Base-by-base conservation (phyloP, 2,329 filamentous ascomycete genomes). In the Septoria petroselini region DNA sequence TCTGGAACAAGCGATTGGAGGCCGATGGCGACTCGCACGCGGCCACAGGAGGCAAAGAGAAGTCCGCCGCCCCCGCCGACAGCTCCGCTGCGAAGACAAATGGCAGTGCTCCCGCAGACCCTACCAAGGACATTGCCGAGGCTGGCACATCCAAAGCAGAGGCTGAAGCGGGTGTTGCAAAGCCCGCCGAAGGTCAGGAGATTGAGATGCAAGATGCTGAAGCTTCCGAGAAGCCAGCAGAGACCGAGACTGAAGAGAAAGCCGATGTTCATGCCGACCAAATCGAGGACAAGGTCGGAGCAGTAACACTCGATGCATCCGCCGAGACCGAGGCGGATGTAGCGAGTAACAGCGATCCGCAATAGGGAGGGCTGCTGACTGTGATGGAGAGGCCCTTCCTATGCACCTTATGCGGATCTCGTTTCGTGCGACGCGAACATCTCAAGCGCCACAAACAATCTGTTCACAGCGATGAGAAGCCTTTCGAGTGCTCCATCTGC, bases 1-100 rank as follows among this genome's bases (percentile, higher is more conserved):
- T 85, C 70, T 98, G 93, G 93, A 94, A 86, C 69, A 85, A 86
- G 68, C 78, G 89, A 29, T 77, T 97, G 66, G 66, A 67, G 30
- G 50, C 59, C 51, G 61, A 58, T 19, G 59, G 51, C 18, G 62
- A 62, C 48, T 33, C 67, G 37, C 68, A 68, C 21, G 66, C 71
- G 42, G 61, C 67, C 40, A 69, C 73, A 52, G 63, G 62, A 34
- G 61, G 65, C 40, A 63, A 67, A 50, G 45, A 49, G 21, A 45
- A 49, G 41, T 33, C 50, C 2, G 40, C 45, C n/a, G 34, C 47
- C 18, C 17, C 15, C 8, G 27, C 54, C 53, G 33, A 65, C 54
- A 40, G 54, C 40, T 19, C 68, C 15, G 27, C 39, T 19, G 11
- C 67, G 41, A 64, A 68, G 49, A 47, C 58, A 7, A 60, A 61